A percentile compares a stretch with the other conserved stretches of the same genome.
phyloP scores from a whole-genome alignment of 306 rosid species.

The Prunus campanulata region DNA sequence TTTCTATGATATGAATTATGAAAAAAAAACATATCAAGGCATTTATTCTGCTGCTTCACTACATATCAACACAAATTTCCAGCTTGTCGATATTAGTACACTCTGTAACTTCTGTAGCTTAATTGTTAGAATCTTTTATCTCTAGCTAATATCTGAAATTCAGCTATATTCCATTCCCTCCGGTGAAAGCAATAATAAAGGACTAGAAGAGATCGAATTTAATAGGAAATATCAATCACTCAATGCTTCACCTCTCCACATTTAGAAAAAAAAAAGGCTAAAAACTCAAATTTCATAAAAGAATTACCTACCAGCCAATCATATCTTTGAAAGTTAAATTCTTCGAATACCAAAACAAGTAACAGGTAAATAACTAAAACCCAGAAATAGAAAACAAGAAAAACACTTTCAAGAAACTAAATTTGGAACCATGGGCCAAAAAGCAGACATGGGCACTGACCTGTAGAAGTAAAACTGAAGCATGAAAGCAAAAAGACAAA shows the following conservation, averaged over 20 bases:
- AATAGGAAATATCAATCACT: not conserved
- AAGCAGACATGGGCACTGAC: conserved; percentile 32
- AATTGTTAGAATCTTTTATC: not conserved
- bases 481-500: conserved; percentile 47
- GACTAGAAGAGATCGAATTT: not conserved
- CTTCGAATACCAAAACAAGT: not conserved
- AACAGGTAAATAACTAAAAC: not conserved
- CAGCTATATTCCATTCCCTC: not conserved
- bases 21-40: not conserved
- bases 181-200: not conserved
- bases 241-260: conserved; percentile 3
- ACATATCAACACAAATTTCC: not conserved
- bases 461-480: conserved; percentile 71
- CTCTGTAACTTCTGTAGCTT: not conserved
- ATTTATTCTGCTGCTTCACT: not conserved
- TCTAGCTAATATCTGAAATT: not conserved
- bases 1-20: not conserved
- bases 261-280: not conserved
- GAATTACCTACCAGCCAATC: conserved; percentile 4
- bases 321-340: not conserved
- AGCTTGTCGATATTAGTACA: not conserved
- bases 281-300: not conserved
- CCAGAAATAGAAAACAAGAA: conserved; percentile 19
- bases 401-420: conserved; percentile 8
- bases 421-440: not conserved